Evolutionary conservation across 352 stramenopile genomes (phyloP).

Genomic region (Plasmopara muralis): DNA sequence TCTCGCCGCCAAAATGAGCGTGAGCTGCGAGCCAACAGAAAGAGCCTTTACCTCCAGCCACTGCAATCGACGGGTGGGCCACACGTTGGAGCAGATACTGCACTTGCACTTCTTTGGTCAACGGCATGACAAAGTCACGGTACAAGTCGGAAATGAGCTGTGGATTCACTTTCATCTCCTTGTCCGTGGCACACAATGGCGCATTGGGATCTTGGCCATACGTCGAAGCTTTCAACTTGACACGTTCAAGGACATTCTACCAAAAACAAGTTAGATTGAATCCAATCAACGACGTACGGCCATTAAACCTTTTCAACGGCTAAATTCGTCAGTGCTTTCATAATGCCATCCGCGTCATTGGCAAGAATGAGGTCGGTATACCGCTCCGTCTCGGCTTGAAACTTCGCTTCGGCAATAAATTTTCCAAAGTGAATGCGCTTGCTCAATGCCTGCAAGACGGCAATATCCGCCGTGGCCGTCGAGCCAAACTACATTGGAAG

Average conservation of each 20-base stretch:
- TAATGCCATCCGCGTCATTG: slow-evolving; percentile 94
- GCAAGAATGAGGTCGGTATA: slow-evolving; percentile 91
- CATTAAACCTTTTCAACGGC: slow-evolving; percentile 81
- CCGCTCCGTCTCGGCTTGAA: slow-evolving; percentile 82
- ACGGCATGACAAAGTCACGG: slow-evolving; percentile 96
- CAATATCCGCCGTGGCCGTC: slow-evolving; percentile 84
- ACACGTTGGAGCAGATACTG: slow-evolving; percentile 83
- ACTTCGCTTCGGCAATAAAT: slow-evolving; percentile 98
- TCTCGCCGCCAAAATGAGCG: slow-evolving; percentile 55
- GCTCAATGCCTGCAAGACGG: slow-evolving; percentile 92
- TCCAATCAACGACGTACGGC: neutral
- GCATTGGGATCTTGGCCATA: slow-evolving; percentile 88
- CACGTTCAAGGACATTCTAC: slow-evolving; percentile 86
- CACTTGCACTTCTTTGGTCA: slow-evolving; percentile 99
- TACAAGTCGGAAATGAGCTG: slow-evolving; percentile 96
- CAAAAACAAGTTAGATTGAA: neutral
- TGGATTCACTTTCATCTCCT: slow-evolving; percentile 92
- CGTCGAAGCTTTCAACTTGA: slow-evolving; percentile 94
- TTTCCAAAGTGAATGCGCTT: slow-evolving; percentile 98
- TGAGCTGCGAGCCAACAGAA: slow-evolving; percentile 72
- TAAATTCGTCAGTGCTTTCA: slow-evolving; percentile 93
- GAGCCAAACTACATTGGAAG: slow-evolving; percentile 58
- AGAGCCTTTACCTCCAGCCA: slow-evolving; percentile 59
- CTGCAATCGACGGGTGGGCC: slow-evolving; percentile 65
- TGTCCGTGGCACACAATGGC: slow-evolving; percentile 16